Percentiles rank a stretch among this genome's conserved stretches.
These are phyloP conservation scores for Pharnaceum exiguum DNA, from an alignment of 148 eudicot genomes.

Conservation along the genomic window DNA sequence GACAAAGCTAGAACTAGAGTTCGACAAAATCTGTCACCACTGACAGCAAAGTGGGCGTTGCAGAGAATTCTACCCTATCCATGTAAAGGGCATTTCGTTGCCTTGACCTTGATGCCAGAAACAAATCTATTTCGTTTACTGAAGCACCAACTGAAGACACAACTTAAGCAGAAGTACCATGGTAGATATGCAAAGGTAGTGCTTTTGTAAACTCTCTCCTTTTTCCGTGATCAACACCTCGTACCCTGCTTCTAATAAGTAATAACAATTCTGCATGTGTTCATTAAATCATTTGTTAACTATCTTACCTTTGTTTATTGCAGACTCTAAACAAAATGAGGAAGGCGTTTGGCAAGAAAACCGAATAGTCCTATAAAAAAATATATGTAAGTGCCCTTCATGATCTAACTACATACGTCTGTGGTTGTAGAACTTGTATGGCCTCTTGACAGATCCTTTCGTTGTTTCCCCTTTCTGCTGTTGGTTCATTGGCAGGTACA, in stretches of 20 bases:
- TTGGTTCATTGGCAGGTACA: too few relatives aligned
- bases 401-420: too few relatives aligned
- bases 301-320: slow-evolving; percentile 1
- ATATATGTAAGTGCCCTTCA: too few relatives aligned
- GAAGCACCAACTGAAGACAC: slow-evolving; percentile 32
- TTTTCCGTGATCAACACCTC: background rate
- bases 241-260: background rate
- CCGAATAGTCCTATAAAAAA: too few relatives aligned
- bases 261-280: background rate
- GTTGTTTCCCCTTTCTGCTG: too few relatives aligned
- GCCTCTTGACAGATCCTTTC: too few relatives aligned
- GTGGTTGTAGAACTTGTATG: too few relatives aligned
- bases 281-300: background rate
- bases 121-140: slow-evolving; percentile 36
- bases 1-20: slow-evolving; percentile 60
- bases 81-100: slow-evolving; percentile 65
- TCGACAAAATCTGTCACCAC: slow-evolving; percentile 47
- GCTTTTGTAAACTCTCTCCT: background rate
- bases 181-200: slow-evolving; percentile 53
- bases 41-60: slow-evolving; percentile 61
- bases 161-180: slow-evolving; percentile 25
- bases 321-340: slow-evolving; percentile 28
- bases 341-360: slow-evolving; percentile 20
- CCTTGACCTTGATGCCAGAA: slow-evolving; percentile 68
- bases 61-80: slow-evolving; percentile 69